These are phyloP conservation scores for Populus deltoides DNA, from an alignment of 345 rosid genomes.

Conservation along the genomic window DNA sequence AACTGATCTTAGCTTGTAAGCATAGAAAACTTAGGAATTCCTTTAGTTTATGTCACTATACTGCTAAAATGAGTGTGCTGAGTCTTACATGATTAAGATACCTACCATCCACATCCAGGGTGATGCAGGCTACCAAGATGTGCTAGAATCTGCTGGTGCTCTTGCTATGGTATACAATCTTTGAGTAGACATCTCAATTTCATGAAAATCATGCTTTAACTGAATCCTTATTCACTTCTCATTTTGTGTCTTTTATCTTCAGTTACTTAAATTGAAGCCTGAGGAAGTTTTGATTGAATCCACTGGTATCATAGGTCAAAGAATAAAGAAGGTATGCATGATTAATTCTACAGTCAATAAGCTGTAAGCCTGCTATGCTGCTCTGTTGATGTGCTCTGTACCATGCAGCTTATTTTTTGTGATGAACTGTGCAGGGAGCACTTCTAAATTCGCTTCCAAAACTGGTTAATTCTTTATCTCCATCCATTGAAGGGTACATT, in stretches of 20 bases:
- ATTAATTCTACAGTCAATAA: neutral
- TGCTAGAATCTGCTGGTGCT: conserved; percentile 65
- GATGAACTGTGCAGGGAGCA: conserved; percentile 54
- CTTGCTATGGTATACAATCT: conserved; percentile 54
- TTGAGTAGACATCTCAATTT: neutral
- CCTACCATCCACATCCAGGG: conserved; percentile 53
- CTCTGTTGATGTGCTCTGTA: neutral
- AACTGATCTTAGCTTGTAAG: neutral
- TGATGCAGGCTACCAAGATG: conserved; percentile 86
- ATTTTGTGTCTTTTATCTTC: conserved; percentile 17
- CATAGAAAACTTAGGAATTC: conserved; percentile 4
- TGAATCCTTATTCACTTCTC: neutral
- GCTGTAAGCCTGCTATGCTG: neutral
- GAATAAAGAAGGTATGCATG: conserved; percentile 73
- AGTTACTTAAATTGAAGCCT: conserved; percentile 61
- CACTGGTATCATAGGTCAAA: conserved; percentile 90
- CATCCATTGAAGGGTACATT: conserved; percentile 61
- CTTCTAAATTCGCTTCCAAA: conserved; percentile 76
- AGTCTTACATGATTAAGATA: conserved; percentile 16
- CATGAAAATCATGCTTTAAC: conserved; percentile 1
- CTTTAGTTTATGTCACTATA: neutral
- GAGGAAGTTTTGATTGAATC: conserved; percentile 82
- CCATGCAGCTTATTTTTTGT: neutral
- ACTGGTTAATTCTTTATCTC: conserved; percentile 55
- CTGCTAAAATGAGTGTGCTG: neutral